A percentile compares a stretch with the other conserved stretches of the same genome.
Evolutionary conservation across 2,329 filamentous ascomycete genomes (phyloP).

Genomic region (Diaporthe eres): DNA sequence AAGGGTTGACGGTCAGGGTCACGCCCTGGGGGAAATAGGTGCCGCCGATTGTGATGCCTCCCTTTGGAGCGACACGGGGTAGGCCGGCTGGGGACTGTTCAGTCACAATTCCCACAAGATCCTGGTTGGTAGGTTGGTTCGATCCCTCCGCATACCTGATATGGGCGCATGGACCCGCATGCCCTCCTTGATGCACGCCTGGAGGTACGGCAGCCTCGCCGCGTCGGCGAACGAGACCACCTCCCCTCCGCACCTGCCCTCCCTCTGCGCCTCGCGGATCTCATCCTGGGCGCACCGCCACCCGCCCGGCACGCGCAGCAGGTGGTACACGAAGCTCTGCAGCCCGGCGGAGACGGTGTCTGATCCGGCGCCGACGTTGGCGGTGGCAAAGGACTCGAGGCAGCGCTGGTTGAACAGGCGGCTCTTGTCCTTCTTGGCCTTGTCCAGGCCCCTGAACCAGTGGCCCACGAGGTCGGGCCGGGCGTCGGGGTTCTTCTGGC

Average conservation of each 20-base stretch:
- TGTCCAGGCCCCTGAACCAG: slow-evolving; percentile 45
- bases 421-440: slow-evolving; percentile 44
- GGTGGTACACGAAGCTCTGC: slow-evolving; percentile 48
- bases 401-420: slow-evolving; percentile 30
- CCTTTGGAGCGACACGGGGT: slow-evolving; percentile 48
- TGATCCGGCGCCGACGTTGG: slow-evolving; percentile 44
- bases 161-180: slow-evolving; percentile 47
- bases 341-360: slow-evolving; percentile 45
- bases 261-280: slow-evolving; percentile 43
- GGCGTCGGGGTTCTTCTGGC: slow-evolving; percentile 45
- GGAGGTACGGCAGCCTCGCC: slow-evolving; percentile 51
- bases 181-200: slow-evolving; percentile 53
- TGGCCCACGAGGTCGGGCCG: slow-evolving; percentile 47
- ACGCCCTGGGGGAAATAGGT: slow-evolving; percentile 48
- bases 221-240: slow-evolving; percentile 48
- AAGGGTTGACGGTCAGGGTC: slow-evolving; percentile 45
- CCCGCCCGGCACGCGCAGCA: slow-evolving; percentile 43
- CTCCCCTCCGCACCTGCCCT: slow-evolving; percentile 38
- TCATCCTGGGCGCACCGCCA: slow-evolving; percentile 44
- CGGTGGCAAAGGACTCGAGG: slow-evolving; percentile 43
- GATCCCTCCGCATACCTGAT: slow-evolving; percentile 1
- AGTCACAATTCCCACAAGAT: background rate
- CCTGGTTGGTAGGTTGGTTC: slow-evolving; percentile 1
- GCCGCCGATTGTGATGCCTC: slow-evolving; percentile 49
- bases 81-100: slow-evolving; percentile 40